Conservation (phyloP, 2,329 filamentous ascomycete genomes). For the Curvularia hawaiiensis region DNA sequence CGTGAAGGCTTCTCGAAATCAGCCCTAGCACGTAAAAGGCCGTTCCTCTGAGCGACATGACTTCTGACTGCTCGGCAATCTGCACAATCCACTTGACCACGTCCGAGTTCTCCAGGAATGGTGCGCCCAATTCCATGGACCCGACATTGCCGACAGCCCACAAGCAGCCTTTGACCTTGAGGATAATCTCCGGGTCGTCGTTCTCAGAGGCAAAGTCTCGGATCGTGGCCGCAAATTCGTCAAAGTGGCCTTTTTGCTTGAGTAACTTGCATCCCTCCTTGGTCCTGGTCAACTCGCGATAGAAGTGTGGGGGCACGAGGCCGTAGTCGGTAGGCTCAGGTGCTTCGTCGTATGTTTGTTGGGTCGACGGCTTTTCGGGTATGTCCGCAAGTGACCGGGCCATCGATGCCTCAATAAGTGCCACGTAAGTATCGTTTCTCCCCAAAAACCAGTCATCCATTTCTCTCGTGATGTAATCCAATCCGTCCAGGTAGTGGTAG, state of each 20-base stretch:
- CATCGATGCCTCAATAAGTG: slow-evolving; percentile 92
- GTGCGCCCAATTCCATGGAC: slow-evolving; percentile 95
- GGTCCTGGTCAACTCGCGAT: slow-evolving; percentile 90
- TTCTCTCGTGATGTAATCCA: slow-evolving; percentile 98
- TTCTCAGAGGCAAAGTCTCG: slow-evolving; percentile 84
- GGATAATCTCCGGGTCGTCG: slow-evolving; percentile 81
- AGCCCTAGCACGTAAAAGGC: slow-evolving; percentile 95
- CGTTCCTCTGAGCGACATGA: slow-evolving; percentile 92
- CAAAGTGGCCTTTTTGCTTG: slow-evolving; percentile 92
- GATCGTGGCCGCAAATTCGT: slow-evolving; percentile 89
- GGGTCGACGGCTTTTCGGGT: slow-evolving; percentile 61
- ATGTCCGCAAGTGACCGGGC: slow-evolving; percentile 76
- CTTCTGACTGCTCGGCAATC: slow-evolving; percentile 85
- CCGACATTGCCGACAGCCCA: slow-evolving; percentile 99
- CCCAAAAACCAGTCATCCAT: slow-evolving; percentile 99
- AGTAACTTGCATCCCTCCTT: slow-evolving; percentile 89
- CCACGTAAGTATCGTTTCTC: slow-evolving; percentile 94
- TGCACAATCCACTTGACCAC: slow-evolving; percentile 85
- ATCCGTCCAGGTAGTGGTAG: slow-evolving; percentile 93
- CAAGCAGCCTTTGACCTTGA: slow-evolving; percentile 94
- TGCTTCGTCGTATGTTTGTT: slow-evolving; percentile 50
- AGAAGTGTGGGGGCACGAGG: slow-evolving; percentile 93
- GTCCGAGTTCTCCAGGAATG: slow-evolving; percentile 88
- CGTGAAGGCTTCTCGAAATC: slow-evolving; percentile 89
- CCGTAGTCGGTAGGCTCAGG: slow-evolving; percentile 57